A percentile compares a stretch with the other conserved stretches of the same genome.
phyloP scores from a whole-genome alignment of 2,329 filamentous ascomycete genomes.

The Exserohilum turcica region DNA sequence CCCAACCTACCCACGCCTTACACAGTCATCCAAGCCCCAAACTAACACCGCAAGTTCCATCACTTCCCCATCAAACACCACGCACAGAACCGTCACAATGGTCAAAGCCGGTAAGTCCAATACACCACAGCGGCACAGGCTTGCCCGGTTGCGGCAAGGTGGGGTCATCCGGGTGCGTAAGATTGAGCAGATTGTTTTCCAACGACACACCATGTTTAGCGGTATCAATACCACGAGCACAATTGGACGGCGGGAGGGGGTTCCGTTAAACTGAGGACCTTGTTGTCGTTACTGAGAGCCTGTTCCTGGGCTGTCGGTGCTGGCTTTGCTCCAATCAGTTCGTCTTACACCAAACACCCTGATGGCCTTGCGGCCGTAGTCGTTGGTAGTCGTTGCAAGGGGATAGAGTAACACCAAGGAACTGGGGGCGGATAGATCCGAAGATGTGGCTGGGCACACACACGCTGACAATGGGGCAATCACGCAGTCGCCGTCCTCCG shows the following conservation, averaged over 20 bases:
- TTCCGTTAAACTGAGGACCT: slow-evolving; percentile 26
- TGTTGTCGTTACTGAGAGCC: slow-evolving; percentile 22
- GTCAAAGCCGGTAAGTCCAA: slow-evolving; percentile 90
- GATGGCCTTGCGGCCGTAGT: slow-evolving; percentile 26
- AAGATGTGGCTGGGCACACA: not conserved
- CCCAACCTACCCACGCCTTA: slow-evolving; percentile 10
- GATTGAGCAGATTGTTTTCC: slow-evolving; percentile 64
- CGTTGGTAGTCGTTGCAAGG: not conserved
- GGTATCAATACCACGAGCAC: slow-evolving; percentile 17
- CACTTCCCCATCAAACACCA: slow-evolving; percentile 17
- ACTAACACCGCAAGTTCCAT: slow-evolving; percentile 10
- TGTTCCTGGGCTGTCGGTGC: slow-evolving; percentile 3
- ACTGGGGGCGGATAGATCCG: not conserved
- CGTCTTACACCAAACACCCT: slow-evolving; percentile 28
- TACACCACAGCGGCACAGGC: slow-evolving; percentile 19
- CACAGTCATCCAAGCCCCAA: slow-evolving; percentile 11
- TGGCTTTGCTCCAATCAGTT: slow-evolving; percentile 32
- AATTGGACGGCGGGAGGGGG: slow-evolving; percentile 30
- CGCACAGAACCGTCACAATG: slow-evolving; percentile 75
- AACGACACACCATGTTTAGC: slow-evolving; percentile 15
- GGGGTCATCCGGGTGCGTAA: slow-evolving; percentile 52
- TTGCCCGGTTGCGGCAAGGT: slow-evolving; percentile 37
- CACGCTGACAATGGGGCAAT: slow-evolving; percentile 4
- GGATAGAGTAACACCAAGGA: not conserved
- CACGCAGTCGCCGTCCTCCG: slow-evolving; percentile 87